phyloP scores from a whole-genome alignment of 2,329 filamentous ascomycete genomes.

The Fusarium nematophilum region DNA sequence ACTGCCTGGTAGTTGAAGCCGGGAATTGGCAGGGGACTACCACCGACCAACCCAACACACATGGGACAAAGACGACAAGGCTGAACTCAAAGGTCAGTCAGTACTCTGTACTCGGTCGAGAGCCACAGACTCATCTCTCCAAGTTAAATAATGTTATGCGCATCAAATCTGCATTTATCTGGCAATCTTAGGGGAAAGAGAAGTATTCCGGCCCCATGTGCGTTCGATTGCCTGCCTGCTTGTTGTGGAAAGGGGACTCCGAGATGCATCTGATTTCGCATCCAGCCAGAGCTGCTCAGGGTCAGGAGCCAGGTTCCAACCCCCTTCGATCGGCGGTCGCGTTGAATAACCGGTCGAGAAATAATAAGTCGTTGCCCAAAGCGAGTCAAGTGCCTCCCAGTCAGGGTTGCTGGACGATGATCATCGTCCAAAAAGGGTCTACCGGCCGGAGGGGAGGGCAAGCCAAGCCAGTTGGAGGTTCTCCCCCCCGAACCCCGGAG shows the following conservation, averaged over 20 bases:
- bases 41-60: conserved; percentile 3
- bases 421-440: conserved; percentile 44
- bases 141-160: conserved; percentile 34
- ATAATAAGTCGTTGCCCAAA: conserved; percentile 38
- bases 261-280: conserved; percentile 39
- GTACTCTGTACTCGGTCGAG: too few relatives aligned
- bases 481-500: conserved; percentile 42
- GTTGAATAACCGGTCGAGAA: conserved; percentile 35
- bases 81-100: conserved; percentile 26
- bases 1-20: not conserved
- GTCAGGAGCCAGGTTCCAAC: conserved; percentile 46
- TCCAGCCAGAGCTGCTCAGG: conserved; percentile 37
- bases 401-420: conserved; percentile 40
- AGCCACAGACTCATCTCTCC: conserved; percentile 27
- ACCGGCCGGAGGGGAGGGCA: conserved; percentile 42
- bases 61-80: too few relatives aligned
- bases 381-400: conserved; percentile 39
- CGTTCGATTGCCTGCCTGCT: conserved; percentile 36
- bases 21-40: conserved; percentile 16
- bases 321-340: conserved; percentile 47
- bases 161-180: conserved; percentile 39
- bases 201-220: conserved; percentile 34
- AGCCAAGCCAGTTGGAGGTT: conserved; percentile 36
- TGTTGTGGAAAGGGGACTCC: conserved; percentile 27
- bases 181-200: conserved; percentile 22